phyloP scores from a whole-genome alignment of 2,329 filamentous ascomycete genomes.

The Claviceps monticola region DNA sequence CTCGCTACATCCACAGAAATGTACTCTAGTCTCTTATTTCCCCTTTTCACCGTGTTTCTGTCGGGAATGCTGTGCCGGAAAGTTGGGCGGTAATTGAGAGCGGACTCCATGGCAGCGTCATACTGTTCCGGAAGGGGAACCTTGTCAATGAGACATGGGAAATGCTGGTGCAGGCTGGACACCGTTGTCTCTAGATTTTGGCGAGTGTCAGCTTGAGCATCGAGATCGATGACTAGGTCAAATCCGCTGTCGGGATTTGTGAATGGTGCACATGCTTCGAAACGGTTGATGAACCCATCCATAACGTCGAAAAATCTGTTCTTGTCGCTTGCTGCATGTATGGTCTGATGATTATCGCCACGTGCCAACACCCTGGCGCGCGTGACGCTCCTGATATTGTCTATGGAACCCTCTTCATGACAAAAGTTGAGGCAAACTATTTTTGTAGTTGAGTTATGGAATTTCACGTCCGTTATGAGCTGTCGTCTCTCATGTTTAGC shows the following conservation, averaged over 20 bases:
- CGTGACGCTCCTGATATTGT: conserved; percentile 61
- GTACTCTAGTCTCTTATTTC: conserved; percentile 42
- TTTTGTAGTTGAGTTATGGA: conserved; percentile 46
- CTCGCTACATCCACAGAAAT: conserved; percentile 36
- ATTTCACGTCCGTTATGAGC: conserved; percentile 63
- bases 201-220: conserved; percentile 63
- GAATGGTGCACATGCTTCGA: conserved; percentile 60
- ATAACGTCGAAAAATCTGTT: conserved; percentile 78
- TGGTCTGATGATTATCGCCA: conserved; percentile 96
- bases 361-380: conserved; percentile 66
- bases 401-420: conserved; percentile 63
- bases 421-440: conserved; percentile 83
- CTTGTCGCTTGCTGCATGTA: conserved; percentile 64
- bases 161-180: conserved; percentile 55
- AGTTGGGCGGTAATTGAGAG: conserved; percentile 64
- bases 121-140: conserved; percentile 62
- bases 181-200: conserved; percentile 75
- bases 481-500: conserved; percentile 78
- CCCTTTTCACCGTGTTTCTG: conserved; percentile 8
- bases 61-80: conserved; percentile 62
- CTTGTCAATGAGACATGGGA: conserved; percentile 59
- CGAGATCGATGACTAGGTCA: conserved; percentile 71
- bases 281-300: conserved; percentile 82
- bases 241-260: conserved; percentile 66
- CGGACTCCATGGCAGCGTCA: conserved; percentile 63